A percentile compares a stretch with the other conserved stretches of the same genome.
These are phyloP conservation scores for Apiospora kogelbergensis DNA, from an alignment of 2,329 filamentous ascomycete species.

Conservation along the genomic window DNA sequence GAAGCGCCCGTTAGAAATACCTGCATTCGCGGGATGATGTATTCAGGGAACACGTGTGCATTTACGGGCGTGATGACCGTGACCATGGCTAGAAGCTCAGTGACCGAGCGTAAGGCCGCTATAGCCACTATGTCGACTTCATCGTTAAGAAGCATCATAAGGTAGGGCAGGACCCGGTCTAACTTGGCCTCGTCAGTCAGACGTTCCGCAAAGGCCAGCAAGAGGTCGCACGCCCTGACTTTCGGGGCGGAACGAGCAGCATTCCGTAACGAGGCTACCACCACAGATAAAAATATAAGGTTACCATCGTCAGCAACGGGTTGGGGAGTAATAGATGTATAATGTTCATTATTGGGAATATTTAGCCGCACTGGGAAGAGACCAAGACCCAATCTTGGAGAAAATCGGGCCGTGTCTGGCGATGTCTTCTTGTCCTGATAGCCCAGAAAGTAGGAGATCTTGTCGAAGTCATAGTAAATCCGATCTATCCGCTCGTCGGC, in stretches of 20 bases:
- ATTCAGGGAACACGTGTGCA: conserved; percentile 68
- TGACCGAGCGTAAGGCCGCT: conserved; percentile 80
- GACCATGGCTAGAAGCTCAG: conserved; percentile 84
- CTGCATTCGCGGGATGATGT: conserved; percentile 65
- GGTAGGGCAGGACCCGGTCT: conserved; percentile 87
- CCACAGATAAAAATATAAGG: conserved; percentile 84
- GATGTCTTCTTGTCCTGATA: conserved; percentile 55
- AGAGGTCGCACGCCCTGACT: conserved; percentile 84
- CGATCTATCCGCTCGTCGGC: conserved; percentile 92
- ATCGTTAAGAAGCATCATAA: conserved; percentile 81
- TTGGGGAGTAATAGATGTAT: conserved; percentile 59
- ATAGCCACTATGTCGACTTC: conserved; percentile 82
- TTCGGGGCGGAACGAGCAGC: conserved; percentile 87
- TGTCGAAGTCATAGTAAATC: conserved; percentile 93
- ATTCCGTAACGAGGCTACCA: conserved; percentile 85
- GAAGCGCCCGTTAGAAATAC: conserved; percentile 46
- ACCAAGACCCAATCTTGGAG: conserved; percentile 52
- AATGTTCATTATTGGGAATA: conserved; percentile 80
- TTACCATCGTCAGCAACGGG: conserved; percentile 81
- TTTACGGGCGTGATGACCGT: conserved; percentile 81
- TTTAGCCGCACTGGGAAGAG: conserved; percentile 82
- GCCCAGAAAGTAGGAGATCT: conserved; percentile 91
- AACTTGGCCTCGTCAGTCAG: conserved; percentile 94
- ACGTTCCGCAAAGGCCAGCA: conserved; percentile 87
- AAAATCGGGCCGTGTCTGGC: conserved; percentile 32